phyloP scores from a whole-genome alignment of 352 stramenopile genomes.

The Phytophthora syringae region DNA sequence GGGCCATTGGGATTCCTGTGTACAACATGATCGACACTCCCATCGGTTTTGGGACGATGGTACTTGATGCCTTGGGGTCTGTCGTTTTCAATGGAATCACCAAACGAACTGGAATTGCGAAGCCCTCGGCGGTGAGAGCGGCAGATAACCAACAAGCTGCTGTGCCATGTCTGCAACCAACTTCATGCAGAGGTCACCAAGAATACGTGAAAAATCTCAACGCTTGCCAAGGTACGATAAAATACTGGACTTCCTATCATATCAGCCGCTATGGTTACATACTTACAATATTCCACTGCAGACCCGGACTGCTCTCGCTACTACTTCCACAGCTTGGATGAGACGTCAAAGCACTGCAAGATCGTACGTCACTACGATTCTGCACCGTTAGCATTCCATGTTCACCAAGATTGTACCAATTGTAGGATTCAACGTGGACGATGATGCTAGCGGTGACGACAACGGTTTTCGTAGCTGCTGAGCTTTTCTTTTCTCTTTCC shows the following conservation, averaged over 20 bases:
- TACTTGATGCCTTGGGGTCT: constrained; percentile 48
- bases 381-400: neutral
- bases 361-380: constrained; percentile 47
- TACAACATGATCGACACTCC: constrained; percentile 77
- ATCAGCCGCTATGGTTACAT: too few relatives aligned
- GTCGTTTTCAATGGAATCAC: constrained; percentile 51
- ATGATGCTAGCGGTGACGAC: constrained; percentile 41
- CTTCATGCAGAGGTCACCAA: constrained; percentile 50
- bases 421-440: constrained; percentile 50
- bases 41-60: constrained; percentile 69
- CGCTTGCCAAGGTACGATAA: constrained; percentile 50
- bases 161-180: neutral
- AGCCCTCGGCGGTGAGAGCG: neutral
- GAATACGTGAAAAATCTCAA: constrained; percentile 48
- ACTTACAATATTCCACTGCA: constrained; percentile 24
- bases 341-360: constrained; percentile 47
- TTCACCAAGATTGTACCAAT: neutral
- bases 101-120: constrained; percentile 43
- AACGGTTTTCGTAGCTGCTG: constrained; percentile 43
- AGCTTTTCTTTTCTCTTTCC: constrained; percentile 49
- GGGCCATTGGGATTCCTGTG: constrained; percentile 49
- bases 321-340: constrained; percentile 68
- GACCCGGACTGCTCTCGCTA: constrained; percentile 68
- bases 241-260: neutral
- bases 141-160: neutral